Percentiles rank a stretch among this genome's conserved stretches.
These are phyloP conservation scores for Debaryomyces udenii DNA, from an alignment of 1,139 yeast species.

Conservation along the genomic window DNA sequence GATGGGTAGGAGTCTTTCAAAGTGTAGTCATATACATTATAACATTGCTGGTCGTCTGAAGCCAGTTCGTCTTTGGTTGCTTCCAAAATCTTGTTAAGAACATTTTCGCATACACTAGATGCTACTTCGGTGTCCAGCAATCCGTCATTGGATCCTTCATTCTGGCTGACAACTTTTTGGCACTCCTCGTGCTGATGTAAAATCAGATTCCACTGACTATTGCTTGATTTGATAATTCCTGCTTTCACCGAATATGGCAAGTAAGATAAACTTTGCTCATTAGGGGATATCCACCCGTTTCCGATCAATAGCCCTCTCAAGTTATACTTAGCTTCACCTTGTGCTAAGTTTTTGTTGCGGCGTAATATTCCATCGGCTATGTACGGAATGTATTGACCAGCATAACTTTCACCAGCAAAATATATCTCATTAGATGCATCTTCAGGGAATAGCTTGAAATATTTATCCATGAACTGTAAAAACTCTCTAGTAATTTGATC, in stretches of 20 bases:
- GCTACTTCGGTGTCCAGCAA: conserved; percentile 33
- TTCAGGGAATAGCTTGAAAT: conserved; percentile 73
- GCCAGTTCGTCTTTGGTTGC: conserved; percentile 34
- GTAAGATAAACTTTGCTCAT: conserved; percentile 79
- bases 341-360: conserved; percentile 38
- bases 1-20: conserved; percentile 74
- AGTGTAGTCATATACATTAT: conserved; percentile 82
- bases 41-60: conserved; percentile 51
- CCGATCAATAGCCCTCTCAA: conserved; percentile 80
- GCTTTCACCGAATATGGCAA: conserved; percentile 69
- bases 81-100: conserved; percentile 44
- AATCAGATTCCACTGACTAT: conserved; percentile 43
- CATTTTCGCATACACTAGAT: conserved; percentile 50
- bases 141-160: conserved; percentile 28
- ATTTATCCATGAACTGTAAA: conserved; percentile 64
- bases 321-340: conserved; percentile 34
- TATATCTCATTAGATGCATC: conserved; percentile 66
- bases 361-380: conserved; percentile 66
- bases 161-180: conserved; percentile 52
- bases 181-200: conserved; percentile 61
- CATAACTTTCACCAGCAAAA: conserved; percentile 94
- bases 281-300: conserved; percentile 96
- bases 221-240: conserved; percentile 51
- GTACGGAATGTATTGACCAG: conserved; percentile 96
- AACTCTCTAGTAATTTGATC: conserved; percentile 62